Evolutionary conservation across 108 stramenopile genomes (phyloP).

Genomic region (Pseudonitzschia pungens): DNA sequence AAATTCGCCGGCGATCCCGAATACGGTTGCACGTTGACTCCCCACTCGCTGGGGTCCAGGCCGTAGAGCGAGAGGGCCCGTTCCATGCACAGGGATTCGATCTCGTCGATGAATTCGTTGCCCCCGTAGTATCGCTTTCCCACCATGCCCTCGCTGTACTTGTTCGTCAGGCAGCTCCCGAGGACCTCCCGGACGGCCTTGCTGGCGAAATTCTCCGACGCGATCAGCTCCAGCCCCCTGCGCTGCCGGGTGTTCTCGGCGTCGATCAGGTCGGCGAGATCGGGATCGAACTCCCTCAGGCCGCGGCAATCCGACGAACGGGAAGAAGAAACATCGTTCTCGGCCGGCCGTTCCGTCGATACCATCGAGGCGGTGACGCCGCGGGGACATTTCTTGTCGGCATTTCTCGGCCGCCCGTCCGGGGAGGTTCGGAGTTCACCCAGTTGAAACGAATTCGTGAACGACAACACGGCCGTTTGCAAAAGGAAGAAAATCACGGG

Average conservation of each 20-base stretch:
- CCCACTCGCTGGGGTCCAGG: slow-evolving; percentile 89
- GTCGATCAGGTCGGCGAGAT: slow-evolving; percentile 70
- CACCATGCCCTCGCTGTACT: slow-evolving; percentile 98
- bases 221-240: slow-evolving; percentile 95
- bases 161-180: slow-evolving; percentile 98
- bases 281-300: slow-evolving; percentile 57
- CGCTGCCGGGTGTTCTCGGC: slow-evolving; percentile 87
- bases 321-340: neutral
- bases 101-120: slow-evolving; percentile 92
- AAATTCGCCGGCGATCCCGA: slow-evolving; percentile 99
- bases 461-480: neutral
- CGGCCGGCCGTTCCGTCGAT: neutral
- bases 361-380: slow-evolving; percentile 2
- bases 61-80: slow-evolving; percentile 91
- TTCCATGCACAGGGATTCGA: slow-evolving; percentile 93
- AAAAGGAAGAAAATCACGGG: neutral
- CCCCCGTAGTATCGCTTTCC: slow-evolving; percentile 99
- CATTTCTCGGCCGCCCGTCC: neutral
- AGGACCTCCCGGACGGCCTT: slow-evolving; percentile 92
- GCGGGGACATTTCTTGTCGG: neutral
- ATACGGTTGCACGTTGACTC: slow-evolving; percentile 97
- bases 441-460: neutral
- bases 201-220: slow-evolving; percentile 99
- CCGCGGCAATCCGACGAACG: neutral
- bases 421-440: neutral